phyloP scores from a whole-genome alignment of 1,284 basidiomycete genomes.

The Pseudozyma sp. region DNA sequence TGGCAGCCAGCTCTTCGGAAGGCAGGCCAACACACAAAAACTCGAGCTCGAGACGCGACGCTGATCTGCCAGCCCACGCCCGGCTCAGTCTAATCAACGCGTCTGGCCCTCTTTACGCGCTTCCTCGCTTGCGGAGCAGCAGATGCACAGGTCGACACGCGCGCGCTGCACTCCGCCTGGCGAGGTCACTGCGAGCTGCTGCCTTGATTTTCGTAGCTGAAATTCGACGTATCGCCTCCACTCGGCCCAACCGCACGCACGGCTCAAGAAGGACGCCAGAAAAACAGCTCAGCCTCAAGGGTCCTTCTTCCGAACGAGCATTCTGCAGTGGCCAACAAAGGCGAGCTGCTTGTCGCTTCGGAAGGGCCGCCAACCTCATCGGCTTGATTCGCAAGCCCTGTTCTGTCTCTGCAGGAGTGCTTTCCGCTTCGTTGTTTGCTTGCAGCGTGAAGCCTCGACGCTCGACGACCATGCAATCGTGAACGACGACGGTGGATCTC shows the following conservation, averaged over 20 bases:
- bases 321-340: no score
- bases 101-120: conserved; percentile 1
- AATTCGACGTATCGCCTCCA: conserved; percentile 3
- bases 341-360: not conserved
- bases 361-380: not conserved
- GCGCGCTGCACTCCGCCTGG: no score
- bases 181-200: no score
- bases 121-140: not conserved
- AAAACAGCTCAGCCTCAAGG: no score
- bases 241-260: conserved; percentile 3
- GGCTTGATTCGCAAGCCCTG: no score
- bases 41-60: conserved; percentile 9
- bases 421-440: no score
- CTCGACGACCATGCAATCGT: conserved; percentile 7
- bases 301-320: no score
- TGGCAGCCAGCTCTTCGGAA: no score
- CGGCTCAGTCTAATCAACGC: conserved; percentile 7
- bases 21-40: not conserved
- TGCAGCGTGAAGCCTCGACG: not conserved
- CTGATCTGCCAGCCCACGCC: not conserved
- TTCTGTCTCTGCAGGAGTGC: no score
- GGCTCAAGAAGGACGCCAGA: not conserved
- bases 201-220: no score
- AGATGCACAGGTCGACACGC: not conserved
- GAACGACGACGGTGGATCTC: not conserved